Evolutionary conservation across 768 basidiomycete genomes (phyloP).

Genomic region (Tremella yokohamensis): DNA sequence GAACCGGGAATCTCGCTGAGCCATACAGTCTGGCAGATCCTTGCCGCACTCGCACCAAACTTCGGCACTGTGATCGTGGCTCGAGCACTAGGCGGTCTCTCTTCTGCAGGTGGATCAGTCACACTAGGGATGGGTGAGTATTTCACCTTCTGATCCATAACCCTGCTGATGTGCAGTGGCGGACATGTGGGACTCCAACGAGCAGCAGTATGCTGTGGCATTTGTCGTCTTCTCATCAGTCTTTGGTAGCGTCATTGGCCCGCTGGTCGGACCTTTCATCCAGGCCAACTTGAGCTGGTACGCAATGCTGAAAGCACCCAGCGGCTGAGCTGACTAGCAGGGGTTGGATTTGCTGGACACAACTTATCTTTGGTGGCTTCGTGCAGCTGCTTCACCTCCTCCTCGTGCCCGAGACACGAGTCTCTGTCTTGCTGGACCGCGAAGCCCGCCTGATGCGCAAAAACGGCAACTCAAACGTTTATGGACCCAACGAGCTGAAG

Average conservation of each 20-base stretch:
- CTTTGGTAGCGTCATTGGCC: constrained; percentile 33
- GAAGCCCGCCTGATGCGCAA: constrained; percentile 30
- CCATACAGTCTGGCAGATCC: constrained; percentile 40
- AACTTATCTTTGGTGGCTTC: constrained; percentile 41
- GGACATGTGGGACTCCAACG: constrained; percentile 41
- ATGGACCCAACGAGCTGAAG: constrained; percentile 39
- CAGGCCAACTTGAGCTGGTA: constrained; percentile 23
- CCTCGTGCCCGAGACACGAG: constrained; percentile 44
- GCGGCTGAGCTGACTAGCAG: not conserved
- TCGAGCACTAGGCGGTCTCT: constrained; percentile 46
- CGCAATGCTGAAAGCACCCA: not conserved
- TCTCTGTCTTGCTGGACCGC: constrained; percentile 35
- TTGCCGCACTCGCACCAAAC: constrained; percentile 40
- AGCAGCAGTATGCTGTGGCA: constrained; percentile 42
- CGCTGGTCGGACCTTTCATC: constrained; percentile 32
- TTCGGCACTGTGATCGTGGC: constrained; percentile 36
- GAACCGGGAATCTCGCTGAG: not conserved
- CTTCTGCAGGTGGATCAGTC: constrained; percentile 46
- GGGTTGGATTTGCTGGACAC: constrained; percentile 40
- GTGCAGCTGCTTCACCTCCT: constrained; percentile 43
- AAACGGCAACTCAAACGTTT: constrained; percentile 36
- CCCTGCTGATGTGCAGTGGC: constrained; percentile 21
- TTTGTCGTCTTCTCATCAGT: constrained; percentile 45
- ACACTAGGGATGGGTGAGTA: constrained; percentile 40
- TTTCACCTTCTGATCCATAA: not conserved